phyloP scores from a whole-genome alignment of 2,329 filamentous ascomycete genomes.

The Penicillium aurantiogriseum region DNA sequence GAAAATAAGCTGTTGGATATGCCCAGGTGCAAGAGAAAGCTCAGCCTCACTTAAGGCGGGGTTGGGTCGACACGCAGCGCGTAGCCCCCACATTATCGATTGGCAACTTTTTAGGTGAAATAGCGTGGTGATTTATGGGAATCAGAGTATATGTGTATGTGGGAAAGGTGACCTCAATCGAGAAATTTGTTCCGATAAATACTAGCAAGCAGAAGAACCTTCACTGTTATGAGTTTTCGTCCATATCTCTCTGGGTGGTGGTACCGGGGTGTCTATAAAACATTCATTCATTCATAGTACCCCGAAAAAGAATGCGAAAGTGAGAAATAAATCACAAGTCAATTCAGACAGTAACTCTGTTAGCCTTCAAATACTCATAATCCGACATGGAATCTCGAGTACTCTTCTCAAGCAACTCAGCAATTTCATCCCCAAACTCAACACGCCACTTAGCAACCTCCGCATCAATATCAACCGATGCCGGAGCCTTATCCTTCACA shows the following conservation, averaged over 20 bases:
- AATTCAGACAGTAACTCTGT: constrained; percentile 14
- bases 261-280: no score
- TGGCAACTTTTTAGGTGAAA: no score
- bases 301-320: no score
- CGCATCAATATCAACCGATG: constrained; percentile 25
- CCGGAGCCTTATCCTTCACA: constrained; percentile 32
- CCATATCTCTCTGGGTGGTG: no score
- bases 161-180: no score
- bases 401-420: constrained; percentile 24
- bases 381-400: constrained; percentile 39
- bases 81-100: neutral
- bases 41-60: neutral
- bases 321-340: neutral
- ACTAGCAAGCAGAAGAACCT: no score
- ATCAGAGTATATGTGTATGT: neutral
- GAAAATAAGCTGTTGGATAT: neutral
- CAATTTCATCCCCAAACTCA: constrained; percentile 35
- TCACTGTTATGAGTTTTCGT: no score
- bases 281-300: no score
- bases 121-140: no score
- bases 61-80: neutral
- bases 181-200: no score
- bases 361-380: constrained; percentile 40
- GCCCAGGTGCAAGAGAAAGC: neutral
- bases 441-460: constrained; percentile 38